These are phyloP conservation scores for Botrytis tulipae DNA, from an alignment of 2,329 filamentous ascomycete species.

Conservation along the genomic window DNA sequence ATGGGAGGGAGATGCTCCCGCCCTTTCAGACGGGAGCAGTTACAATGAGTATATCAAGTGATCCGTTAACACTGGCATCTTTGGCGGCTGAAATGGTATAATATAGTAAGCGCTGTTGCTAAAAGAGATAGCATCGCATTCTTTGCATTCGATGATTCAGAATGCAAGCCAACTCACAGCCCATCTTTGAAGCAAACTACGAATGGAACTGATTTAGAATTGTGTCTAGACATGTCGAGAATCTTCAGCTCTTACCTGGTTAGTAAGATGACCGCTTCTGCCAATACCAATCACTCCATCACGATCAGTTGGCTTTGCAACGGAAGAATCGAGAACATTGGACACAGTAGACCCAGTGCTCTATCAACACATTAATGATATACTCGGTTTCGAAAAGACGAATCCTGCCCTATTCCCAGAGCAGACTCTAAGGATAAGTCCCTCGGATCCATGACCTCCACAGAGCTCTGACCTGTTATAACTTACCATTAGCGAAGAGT, in stretches of 20 bases:
- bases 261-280: rapidly evolving
- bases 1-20: neutral
- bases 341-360: neutral
- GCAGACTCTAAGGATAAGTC: too few species aligned
- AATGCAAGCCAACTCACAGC: neutral
- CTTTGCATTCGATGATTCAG: neutral
- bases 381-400: too few species aligned
- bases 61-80: neutral
- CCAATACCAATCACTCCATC: neutral
- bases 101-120: rapidly evolving
- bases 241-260: neutral
- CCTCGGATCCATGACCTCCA: rapidly evolving
- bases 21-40: rapidly evolving
- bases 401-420: too few species aligned
- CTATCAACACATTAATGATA: neutral
- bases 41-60: neutral
- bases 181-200: neutral
- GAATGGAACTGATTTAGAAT: neutral
- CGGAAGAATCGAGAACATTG: neutral
- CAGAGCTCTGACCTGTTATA: neutral
- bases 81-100: neutral
- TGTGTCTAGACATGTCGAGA: too few species aligned
- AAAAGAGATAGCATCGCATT: rapidly evolving
- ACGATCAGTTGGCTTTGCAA: rapidly evolving
- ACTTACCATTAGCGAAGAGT: neutral